Base-by-base conservation (phyloP, 805 yeast genomes). In the Novakomyces olei region DNA sequence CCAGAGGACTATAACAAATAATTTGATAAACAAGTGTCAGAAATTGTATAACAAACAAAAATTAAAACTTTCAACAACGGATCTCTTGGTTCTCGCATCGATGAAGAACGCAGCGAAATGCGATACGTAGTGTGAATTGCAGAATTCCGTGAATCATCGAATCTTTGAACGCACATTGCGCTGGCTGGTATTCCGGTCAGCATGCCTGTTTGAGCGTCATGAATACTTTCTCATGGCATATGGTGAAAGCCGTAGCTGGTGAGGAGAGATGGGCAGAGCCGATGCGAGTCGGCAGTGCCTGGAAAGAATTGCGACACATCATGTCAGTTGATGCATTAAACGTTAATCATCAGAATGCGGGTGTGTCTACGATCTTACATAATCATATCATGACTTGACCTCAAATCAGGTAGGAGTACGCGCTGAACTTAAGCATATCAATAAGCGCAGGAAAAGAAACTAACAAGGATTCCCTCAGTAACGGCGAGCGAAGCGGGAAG, bases 101-200 rank as follows among this genome's bases (percentile, higher is more conserved):
- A 54, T 54, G 58, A 54, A 54, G 57, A 52, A 52, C 58, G 59
- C 58, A 54, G 59, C 58, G 54, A 54, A 53, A 43, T 49, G 58
- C 58, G 59, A 54, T 52, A 53, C 46, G 57, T 54, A 48, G 40
- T 52, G 57, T 52, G 59, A 47, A 44, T 49, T 48, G 50, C 51
- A 48, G 50, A 44, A 49, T 50, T 52, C 36, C 15, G 58, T 52
- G 57, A 51, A 51, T 54, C 61, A 55, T 53, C 55, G 56, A 54
- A 53, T 53, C 52, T 54, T 55, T 53, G 58, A 55, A 55, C 59
- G 58, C 60, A 55, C 58, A 54, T 55, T 54, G 60, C 59, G 49
- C 59, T 54, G 50, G 49, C 39, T 47, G 57, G 55, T 49, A 50
- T 45, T 50, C 53, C 55, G 41, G 43, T 43, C 50, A 51, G 54